These are phyloP conservation scores for Collybiopsis confluens DNA, from an alignment of 768 basidiomycete genomes.

Conservation along the genomic window DNA sequence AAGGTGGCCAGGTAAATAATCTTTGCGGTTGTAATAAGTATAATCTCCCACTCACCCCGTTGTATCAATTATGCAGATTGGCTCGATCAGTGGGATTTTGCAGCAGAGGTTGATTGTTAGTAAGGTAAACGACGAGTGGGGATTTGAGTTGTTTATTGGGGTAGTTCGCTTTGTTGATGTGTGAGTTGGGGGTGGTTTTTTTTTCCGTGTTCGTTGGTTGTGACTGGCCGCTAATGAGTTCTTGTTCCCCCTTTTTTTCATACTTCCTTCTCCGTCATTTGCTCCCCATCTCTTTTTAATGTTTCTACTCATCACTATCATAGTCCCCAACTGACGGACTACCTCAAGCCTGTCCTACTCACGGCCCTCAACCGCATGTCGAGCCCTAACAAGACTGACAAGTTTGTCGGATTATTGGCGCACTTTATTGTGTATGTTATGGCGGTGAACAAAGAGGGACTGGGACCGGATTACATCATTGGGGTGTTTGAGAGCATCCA, in stretches of 20 bases:
- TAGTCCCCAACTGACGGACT: constrained; percentile 64
- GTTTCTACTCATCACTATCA: not conserved
- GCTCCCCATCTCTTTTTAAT: not conserved
- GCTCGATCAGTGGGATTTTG: constrained; percentile 32
- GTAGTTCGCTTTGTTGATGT: constrained; percentile 69
- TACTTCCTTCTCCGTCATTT: not conserved
- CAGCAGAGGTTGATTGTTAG: constrained; percentile 89
- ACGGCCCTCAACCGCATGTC: constrained; percentile 80
- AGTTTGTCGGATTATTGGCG: constrained; percentile 78
- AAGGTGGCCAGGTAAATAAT: constrained; percentile 56
- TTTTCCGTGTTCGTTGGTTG: not conserved
- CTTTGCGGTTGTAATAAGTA: too few relatives aligned
- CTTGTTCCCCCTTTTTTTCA: not conserved
- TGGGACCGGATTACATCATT: constrained; percentile 78
- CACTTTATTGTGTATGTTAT: constrained; percentile 73
- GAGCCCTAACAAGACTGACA: constrained; percentile 75
- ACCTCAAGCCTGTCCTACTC: constrained; percentile 71
- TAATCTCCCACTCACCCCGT: too few relatives aligned
- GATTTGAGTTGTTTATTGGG: constrained; percentile 82
- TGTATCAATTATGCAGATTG: too few relatives aligned
- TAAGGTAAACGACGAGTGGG: constrained; percentile 86
- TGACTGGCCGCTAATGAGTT: too few relatives aligned
- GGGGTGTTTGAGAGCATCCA: constrained; percentile 81
- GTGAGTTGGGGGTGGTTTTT: constrained; percentile 43
- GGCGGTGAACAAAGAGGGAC: constrained; percentile 68